Percentiles rank a stretch among this genome's conserved stretches.
Conservation (phyloP, 75 land plant species). For the Cryptomeria japonica region DNA sequence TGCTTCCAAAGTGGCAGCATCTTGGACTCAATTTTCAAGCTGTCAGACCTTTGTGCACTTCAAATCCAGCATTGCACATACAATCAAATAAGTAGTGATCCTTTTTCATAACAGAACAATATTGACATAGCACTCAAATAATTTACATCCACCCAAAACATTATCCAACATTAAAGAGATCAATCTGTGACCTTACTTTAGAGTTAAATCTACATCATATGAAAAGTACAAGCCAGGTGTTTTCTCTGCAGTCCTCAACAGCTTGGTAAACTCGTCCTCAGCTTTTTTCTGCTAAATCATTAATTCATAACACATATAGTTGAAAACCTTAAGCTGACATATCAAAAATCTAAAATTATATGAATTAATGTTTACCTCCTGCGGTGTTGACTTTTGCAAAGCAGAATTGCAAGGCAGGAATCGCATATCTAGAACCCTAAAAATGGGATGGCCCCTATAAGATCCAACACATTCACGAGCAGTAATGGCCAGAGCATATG, state of each 20-base stretch:
- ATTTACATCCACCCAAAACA: neutral
- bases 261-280: slow-evolving; percentile 68
- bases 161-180: neutral
- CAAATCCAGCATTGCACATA: neutral
- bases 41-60: slow-evolving; percentile 58
- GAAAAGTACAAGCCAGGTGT: slow-evolving; percentile 89
- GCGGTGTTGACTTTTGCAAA: slow-evolving; percentile 41
- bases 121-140: neutral
- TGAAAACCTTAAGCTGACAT: neutral
- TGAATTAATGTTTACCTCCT: slow-evolving; percentile 53
- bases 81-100: neutral
- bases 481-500: slow-evolving; percentile 75
- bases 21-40: slow-evolving; percentile 58
- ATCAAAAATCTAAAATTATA: neutral
- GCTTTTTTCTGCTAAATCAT: slow-evolving; percentile 71
- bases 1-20: slow-evolving; percentile 76
- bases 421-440: slow-evolving; percentile 61
- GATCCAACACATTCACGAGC: slow-evolving; percentile 78
- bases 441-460: slow-evolving; percentile 81
- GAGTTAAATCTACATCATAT: slow-evolving; percentile 85
- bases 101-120: neutral
- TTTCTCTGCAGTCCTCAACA: slow-evolving; percentile 70
- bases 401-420: slow-evolving; percentile 71
- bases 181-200: slow-evolving; percentile 43
- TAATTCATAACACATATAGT: neutral